Conservation (phyloP, 192 early-diverging fungal genomes). For the Coemansia sp. region DNA sequence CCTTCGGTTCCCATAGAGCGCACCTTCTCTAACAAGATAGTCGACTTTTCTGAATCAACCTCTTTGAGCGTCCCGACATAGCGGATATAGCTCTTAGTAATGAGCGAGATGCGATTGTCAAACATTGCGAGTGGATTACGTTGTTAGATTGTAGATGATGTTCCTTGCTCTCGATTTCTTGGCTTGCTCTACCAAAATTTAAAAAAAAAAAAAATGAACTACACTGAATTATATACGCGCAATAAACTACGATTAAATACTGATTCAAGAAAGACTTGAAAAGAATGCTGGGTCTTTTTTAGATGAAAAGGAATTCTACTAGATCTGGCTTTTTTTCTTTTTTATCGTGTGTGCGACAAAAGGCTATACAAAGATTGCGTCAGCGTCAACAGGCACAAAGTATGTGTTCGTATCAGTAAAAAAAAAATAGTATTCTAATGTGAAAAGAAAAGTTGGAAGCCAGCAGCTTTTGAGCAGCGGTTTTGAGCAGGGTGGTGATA, state of each 20-base stretch:
- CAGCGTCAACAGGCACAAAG: neutral
- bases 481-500: neutral
- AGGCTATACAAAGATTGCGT: neutral
- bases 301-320: neutral
- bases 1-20: slow-evolving; percentile 96
- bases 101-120: slow-evolving; percentile 67
- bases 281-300: slow-evolving; percentile 8
- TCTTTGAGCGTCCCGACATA: slow-evolving; percentile 86
- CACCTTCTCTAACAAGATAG: slow-evolving; percentile 88
- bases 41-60: slow-evolving; percentile 82
- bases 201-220: neutral
- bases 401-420: neutral
- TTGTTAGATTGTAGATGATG: slow-evolving; percentile 1
- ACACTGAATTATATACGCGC: neutral
- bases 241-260: neutral
- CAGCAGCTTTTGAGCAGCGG: neutral
- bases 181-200: neutral
- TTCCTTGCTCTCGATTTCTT: neutral
- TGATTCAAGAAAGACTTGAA: neutral
- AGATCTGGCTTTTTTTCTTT: neutral
- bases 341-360: neutral
- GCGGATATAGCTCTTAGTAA: slow-evolving; percentile 85
- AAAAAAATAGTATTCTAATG: neutral
- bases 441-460: neutral
- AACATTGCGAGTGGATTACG: slow-evolving; percentile 25